Conservation (phyloP, 306 rosid species). For the Cercis canadensis region DNA sequence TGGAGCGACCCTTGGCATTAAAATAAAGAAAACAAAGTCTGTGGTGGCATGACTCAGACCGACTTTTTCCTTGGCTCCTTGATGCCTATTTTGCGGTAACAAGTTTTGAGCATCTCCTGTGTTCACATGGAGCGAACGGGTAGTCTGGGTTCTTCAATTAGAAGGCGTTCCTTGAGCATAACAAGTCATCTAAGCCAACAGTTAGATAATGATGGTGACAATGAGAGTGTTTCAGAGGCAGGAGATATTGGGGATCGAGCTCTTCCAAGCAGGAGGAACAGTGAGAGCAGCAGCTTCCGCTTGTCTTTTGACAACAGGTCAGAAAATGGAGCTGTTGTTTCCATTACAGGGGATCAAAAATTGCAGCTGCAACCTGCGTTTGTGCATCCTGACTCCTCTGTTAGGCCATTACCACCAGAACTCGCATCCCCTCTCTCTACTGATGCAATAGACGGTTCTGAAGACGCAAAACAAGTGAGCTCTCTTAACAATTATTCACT, state of each 20-base stretch:
- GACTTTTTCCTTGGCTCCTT: neutral
- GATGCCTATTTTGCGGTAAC: slow-evolving; percentile 8
- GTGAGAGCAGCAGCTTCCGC: slow-evolving; percentile 50
- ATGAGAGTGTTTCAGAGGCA: slow-evolving; percentile 74
- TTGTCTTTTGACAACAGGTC: slow-evolving; percentile 49
- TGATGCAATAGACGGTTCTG: slow-evolving; percentile 38
- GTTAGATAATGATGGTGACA: slow-evolving; percentile 48
- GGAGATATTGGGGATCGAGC: slow-evolving; percentile 93
- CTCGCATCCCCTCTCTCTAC: slow-evolving; percentile 43
- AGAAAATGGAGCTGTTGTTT: slow-evolving; percentile 52
- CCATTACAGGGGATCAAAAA: slow-evolving; percentile 42
- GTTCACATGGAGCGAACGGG: slow-evolving; percentile 47
- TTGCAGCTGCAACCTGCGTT: slow-evolving; percentile 33
- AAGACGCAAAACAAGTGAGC: slow-evolving; percentile 57
- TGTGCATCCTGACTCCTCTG: slow-evolving; percentile 35
- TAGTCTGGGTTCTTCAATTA: slow-evolving; percentile 53
- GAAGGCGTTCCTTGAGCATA: slow-evolving; percentile 62
- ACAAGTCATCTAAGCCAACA: slow-evolving; percentile 44
- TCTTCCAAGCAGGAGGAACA: slow-evolving; percentile 57
- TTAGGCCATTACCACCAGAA: slow-evolving; percentile 48
- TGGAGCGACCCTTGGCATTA: neutral
- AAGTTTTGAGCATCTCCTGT: neutral
- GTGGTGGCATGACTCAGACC: neutral
- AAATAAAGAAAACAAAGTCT: neutral
- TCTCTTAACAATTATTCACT: too few relatives aligned